phyloP scores from a whole-genome alignment of 2,329 filamentous ascomycete genomes.

The Phialocephala sp. region DNA sequence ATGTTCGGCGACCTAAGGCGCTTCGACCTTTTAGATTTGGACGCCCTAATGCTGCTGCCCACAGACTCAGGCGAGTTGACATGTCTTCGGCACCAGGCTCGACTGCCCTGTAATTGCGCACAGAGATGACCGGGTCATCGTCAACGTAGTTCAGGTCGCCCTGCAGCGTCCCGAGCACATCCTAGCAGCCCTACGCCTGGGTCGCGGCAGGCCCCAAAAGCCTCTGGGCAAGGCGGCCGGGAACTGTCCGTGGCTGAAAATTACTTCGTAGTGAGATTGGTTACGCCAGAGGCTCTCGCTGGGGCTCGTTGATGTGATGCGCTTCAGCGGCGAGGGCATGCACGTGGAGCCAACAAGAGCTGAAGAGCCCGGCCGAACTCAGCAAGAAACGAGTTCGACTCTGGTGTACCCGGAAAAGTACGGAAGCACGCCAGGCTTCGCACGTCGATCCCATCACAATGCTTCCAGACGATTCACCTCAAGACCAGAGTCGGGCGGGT shows the following conservation, averaged over 20 bases:
- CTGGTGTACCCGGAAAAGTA: not conserved
- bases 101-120: not conserved
- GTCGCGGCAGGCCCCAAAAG: not conserved
- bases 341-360: no score
- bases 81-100: not conserved
- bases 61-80: no score
- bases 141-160: not conserved
- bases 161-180: not conserved
- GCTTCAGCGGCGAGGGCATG: no score
- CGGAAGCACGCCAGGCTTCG: not conserved
- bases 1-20: not conserved
- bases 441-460: not conserved
- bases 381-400: not conserved
- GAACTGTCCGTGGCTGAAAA: no score
- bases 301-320: no score
- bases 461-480: no score
- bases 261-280: no score
- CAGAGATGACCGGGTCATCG: not conserved
- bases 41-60: no score
- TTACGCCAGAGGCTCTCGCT: no score
- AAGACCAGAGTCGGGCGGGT: not conserved
- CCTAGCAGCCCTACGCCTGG: not conserved
- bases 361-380: not conserved
- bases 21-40: not conserved
- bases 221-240: no score